Evolutionary conservation across 371 early-diverging fungal genomes (phyloP), one percentile per base, ranked within the genome.

Genomic region (Mycotypha africana): DNA sequence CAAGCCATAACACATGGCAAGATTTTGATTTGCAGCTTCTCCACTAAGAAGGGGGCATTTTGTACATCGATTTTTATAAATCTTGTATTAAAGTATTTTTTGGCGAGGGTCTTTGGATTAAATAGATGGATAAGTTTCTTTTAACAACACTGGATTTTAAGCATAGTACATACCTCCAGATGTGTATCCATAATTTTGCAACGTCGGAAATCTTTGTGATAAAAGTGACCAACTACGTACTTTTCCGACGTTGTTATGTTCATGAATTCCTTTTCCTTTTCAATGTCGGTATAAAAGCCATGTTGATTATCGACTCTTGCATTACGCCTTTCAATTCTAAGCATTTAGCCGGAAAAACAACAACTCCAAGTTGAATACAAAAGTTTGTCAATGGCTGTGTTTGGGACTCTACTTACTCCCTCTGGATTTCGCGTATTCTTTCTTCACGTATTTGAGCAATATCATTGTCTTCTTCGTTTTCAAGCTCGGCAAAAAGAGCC

Each of bases 181-280:
- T 98, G 97, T 47, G 69, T 82, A 66, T 97, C 94, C 70, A 98
- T 84, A 38, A 96, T 91, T 60, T 89, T 82, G 58, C 98, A 97
- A 34, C 93, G 78, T 49, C 91, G 79, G 68, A 97, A 98, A 49
- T 95, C 93, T 39, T 82, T 75, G 56, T 93, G 95, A 38, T 72
- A 89, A 56, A 98, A 98, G 54, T 95, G 95, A 6, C 92, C 85
- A 4, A 92, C 88, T 23, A 80, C 79, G 33, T 79, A 69, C 39
- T 84, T 80, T n/a, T 80, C 75, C 16, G 67, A 72, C 23, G 93
- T 88, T 6, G 93, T 88, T 23, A 89, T 78, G 33, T 84, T 74
- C 65, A 97, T 80, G 43, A 95, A 71, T 16, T 91, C 92, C 67
- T 93, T 94, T 56, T 97, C 98, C 9, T 72, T 75, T 15, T 54